phyloP scores from a whole-genome alignment of 139 green algal genomes.

The Tetratostichococcus sp. region DNA sequence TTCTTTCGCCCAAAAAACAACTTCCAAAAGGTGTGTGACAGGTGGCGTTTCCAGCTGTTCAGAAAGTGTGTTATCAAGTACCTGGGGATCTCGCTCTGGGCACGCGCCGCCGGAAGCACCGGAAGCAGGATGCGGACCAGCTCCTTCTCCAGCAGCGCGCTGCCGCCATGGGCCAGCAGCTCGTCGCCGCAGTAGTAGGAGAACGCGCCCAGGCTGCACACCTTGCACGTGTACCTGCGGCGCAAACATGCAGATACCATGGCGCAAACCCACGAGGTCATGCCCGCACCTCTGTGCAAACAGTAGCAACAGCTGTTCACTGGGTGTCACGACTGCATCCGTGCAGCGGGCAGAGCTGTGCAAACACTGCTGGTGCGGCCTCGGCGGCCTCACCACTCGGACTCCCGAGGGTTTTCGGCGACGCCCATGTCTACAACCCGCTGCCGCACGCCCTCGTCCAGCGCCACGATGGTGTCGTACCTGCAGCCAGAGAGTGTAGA shows the following conservation, averaged over 20 bases:
- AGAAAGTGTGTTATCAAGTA: too few relatives aligned
- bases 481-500: too few relatives aligned
- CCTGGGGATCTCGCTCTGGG: background rate
- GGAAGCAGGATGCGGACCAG: background rate
- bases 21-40: background rate
- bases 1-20: background rate
- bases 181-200: conserved; percentile 1
- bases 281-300: too few relatives aligned
- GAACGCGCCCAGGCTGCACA: background rate
- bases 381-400: background rate
- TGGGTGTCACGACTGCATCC: too few relatives aligned
- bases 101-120: background rate
- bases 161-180: conserved; percentile 1
- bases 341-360: too few relatives aligned
- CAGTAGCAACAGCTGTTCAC: too few relatives aligned
- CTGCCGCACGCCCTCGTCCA: background rate
- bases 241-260: too few relatives aligned
- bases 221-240: background rate
- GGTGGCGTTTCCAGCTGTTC: background rate
- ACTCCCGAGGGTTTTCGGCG: background rate
- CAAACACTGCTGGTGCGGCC: too few relatives aligned
- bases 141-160: conserved; percentile 7
- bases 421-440: background rate
- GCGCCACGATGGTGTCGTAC: background rate
- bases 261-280: too few relatives aligned